A percentile compares a stretch with the other conserved stretches of the same genome.
phyloP scores from a whole-genome alignment of 2,329 filamentous ascomycete genomes.

The Chalaropsis thielavioides region DNA sequence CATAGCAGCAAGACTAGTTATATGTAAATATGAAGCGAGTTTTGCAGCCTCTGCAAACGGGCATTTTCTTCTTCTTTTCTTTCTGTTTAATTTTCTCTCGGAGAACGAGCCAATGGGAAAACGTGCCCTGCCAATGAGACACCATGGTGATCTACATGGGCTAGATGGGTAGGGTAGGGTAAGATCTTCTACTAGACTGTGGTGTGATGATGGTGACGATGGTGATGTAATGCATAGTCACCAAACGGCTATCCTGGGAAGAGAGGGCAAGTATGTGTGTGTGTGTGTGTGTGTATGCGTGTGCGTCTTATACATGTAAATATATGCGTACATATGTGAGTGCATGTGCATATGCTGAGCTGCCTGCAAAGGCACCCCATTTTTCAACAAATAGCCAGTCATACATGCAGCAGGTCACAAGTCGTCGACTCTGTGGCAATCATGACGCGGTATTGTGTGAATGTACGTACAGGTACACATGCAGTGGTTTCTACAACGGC shows the following conservation, averaged over 20 bases:
- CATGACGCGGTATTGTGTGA: not conserved
- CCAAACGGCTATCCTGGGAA: no score
- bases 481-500: not conserved
- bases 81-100: not conserved
- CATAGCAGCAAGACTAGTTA: not conserved
- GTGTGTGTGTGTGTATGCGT: not conserved
- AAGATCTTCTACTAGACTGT: not conserved
- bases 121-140: not conserved
- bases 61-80: no score
- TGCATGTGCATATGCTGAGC: not conserved
- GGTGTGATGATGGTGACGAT: slow-evolving; percentile 5
- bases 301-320: not conserved
- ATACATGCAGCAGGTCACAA: not conserved
- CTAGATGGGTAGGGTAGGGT: not conserved
- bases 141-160: not conserved
- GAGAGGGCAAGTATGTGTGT: not conserved
- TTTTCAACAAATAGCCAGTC: not conserved
- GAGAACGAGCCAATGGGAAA: not conserved
- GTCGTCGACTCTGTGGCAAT: not conserved
- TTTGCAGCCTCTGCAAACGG: not conserved
- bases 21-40: not conserved
- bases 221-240: not conserved
- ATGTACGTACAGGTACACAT: not conserved
- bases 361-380: not conserved
- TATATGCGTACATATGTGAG: not conserved